Evolutionary conservation across 2,329 filamentous ascomycete species (phyloP), one percentile per base, ranked within the genome.

Genomic region (Setomelanomma holmii): DNA sequence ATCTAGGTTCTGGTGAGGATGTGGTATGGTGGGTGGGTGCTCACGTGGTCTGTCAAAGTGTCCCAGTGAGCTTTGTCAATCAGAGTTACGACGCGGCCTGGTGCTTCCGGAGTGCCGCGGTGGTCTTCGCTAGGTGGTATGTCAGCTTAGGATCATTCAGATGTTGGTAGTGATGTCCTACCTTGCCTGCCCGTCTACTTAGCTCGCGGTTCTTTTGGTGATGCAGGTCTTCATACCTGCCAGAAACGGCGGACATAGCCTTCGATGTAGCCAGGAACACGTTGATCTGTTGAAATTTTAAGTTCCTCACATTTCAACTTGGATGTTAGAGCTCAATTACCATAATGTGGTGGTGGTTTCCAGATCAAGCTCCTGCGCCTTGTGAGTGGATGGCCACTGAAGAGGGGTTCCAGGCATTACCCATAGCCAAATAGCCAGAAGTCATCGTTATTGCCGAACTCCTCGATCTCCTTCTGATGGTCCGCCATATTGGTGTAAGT

Each of bases 371-470:
- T 96, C 78, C 93, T 95, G 58, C 34, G 16, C 7, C 8, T n/a
- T 34, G 22, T 14, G 40, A 40, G 24, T 39, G 45, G 39, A 41
- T n/a, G 14, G 3, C 20, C 6, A 36, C 14, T 16, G 11, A 10
- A 7, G 16, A 3, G 16, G 8, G 11, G n/a, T n/a, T n/a, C 10
- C 16, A 2, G 8, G 2, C 10, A 82, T 61, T 80, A 96, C 93
- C 93, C 95, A 71, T 98, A 99, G 56, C 95, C 95, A 76, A 96
- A 98, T 40, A 99, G 81, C 95, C 95, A 99, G 67, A 98, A 92
- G 71, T 96, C 90, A 30, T 84, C 80, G 20, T 78, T 67, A 20
- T 59, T 60, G 21, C 71, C 72, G 40, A 73, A 74, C 4, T 64
- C 60, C 41, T 69, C 68, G 27, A 73, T 71, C 30, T 69, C 60